phyloP scores from a whole-genome alignment of 163 green algal genomes.

The Coccomyxa subellipsoidea region DNA sequence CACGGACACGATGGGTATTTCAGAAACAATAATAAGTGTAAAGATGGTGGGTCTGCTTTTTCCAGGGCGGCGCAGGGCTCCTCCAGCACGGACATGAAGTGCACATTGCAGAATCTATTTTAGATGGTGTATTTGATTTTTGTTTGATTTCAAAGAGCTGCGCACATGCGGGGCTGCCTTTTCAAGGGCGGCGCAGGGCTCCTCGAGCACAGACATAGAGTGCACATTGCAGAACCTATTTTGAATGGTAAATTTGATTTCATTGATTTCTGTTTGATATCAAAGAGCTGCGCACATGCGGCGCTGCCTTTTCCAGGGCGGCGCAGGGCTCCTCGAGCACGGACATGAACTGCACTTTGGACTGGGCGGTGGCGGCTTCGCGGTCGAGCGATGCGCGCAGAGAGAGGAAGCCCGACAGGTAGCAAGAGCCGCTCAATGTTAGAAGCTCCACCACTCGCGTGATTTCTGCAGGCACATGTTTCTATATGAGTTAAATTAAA shows the following conservation, averaged over 20 bases:
- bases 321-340: constrained; percentile 75
- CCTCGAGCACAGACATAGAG: not conserved
- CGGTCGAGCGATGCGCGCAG: constrained; percentile 69
- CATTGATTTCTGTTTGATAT: too few species aligned
- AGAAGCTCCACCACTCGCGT: constrained; percentile 47
- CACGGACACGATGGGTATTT: too few species aligned
- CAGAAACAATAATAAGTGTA: not conserved
- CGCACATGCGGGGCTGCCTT: not conserved
- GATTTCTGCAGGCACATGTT: constrained; percentile 7
- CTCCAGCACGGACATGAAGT: too few species aligned
- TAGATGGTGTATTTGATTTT: not conserved
- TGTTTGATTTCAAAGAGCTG: not conserved
- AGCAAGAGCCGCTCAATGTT: constrained; percentile 63
- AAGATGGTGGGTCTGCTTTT: not conserved
- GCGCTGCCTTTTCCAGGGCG: constrained; percentile 53
- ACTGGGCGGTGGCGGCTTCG: constrained; percentile 75
- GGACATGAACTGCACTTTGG: constrained; percentile 82
- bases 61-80: too few species aligned
- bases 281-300: constrained; percentile 23
- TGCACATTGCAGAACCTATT: not conserved
- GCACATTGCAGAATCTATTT: not conserved
- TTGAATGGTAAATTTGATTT: too few species aligned
- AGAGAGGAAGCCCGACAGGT: constrained; percentile 74
- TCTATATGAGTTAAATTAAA: too few species aligned
- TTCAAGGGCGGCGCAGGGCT: not conserved